Evolutionary conservation across 225 moss, liverwort and hornwort species (phyloP).

Genomic region (Straminergon stramineum): DNA sequence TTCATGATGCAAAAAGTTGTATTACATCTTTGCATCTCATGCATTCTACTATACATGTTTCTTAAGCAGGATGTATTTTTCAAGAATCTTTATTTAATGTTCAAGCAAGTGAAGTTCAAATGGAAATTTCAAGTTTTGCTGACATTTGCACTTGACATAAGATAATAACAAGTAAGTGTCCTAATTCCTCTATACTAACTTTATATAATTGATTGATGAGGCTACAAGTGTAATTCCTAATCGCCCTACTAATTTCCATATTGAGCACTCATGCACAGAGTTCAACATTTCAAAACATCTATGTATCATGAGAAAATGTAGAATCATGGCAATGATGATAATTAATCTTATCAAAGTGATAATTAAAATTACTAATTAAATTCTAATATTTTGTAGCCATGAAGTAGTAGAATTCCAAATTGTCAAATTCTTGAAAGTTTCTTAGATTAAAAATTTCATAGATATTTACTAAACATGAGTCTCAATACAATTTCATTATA

Average conservation of each 20-base stretch:
- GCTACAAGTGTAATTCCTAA: too few relatives aligned
- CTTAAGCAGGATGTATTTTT: not conserved
- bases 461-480: not conserved
- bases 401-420: not conserved
- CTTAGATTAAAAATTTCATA: not conserved
- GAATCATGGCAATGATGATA: too few relatives aligned
- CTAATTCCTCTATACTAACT: not conserved
- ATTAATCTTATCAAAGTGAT: not conserved
- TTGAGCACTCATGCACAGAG: not conserved
- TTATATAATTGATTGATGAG: not conserved
- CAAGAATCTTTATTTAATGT: not conserved
- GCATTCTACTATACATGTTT: not conserved
- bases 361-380: not conserved
- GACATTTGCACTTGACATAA: not conserved
- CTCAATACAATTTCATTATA: not conserved
- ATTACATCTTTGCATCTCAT: not conserved
- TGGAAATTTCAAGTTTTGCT: not conserved
- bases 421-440: not conserved
- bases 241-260: rapidly evolving
- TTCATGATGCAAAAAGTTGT: not conserved
- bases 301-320: too few relatives aligned
- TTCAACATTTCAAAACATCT: not conserved
- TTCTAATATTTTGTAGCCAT: too few relatives aligned
- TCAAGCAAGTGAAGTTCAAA: not conserved
- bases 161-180: not conserved